phyloP scores from a whole-genome alignment of 2,329 filamentous ascomycete genomes.

The Teratosphaeriaceae sp. region DNA sequence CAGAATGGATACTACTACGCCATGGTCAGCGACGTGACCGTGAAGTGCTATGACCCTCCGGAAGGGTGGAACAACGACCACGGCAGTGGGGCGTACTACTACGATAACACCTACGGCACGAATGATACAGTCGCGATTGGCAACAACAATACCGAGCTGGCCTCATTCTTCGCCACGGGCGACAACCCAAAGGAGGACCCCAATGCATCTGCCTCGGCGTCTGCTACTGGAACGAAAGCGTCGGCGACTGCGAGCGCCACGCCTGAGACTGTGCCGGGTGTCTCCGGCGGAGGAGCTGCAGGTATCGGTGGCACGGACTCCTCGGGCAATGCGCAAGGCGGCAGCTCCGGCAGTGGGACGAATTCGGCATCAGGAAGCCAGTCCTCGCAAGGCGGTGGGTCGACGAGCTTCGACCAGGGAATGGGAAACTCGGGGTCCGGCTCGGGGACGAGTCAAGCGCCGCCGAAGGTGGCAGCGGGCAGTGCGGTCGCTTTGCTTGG shows the following conservation, averaged over 20 bases:
- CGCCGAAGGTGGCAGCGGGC: slow-evolving; percentile 27
- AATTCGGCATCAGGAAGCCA: not conserved
- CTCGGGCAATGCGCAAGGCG: slow-evolving; percentile 8
- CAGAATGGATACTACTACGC: slow-evolving; percentile 87
- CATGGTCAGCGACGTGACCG: slow-evolving; percentile 65
- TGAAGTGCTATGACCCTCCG: slow-evolving; percentile 84
- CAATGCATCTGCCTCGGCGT: slow-evolving; percentile 25
- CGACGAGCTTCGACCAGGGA: slow-evolving; percentile 14
- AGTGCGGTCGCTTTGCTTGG: slow-evolving; percentile 32
- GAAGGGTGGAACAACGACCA: slow-evolving; percentile 53
- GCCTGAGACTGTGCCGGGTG: slow-evolving; percentile 49
- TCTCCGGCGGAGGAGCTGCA: slow-evolving; percentile 37
- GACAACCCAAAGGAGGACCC: slow-evolving; percentile 54
- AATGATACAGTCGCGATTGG: slow-evolving; percentile 74
- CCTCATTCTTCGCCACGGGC: slow-evolving; percentile 75
- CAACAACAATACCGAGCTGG: slow-evolving; percentile 67
- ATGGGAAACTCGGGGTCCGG: slow-evolving; percentile 17
- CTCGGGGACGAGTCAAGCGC: slow-evolving; percentile 20
- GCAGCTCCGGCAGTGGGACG: slow-evolving; percentile 3
- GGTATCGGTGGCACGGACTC: slow-evolving; percentile 36
- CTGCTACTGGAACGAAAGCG: slow-evolving; percentile 22
- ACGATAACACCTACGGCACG: slow-evolving; percentile 56
- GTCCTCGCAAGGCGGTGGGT: slow-evolving; percentile 14
- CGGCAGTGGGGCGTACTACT: slow-evolving; percentile 65
- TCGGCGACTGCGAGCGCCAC: slow-evolving; percentile 19